phyloP scores from a whole-genome alignment of 75 land plant genomes.

The Sequoia sempervirens region DNA sequence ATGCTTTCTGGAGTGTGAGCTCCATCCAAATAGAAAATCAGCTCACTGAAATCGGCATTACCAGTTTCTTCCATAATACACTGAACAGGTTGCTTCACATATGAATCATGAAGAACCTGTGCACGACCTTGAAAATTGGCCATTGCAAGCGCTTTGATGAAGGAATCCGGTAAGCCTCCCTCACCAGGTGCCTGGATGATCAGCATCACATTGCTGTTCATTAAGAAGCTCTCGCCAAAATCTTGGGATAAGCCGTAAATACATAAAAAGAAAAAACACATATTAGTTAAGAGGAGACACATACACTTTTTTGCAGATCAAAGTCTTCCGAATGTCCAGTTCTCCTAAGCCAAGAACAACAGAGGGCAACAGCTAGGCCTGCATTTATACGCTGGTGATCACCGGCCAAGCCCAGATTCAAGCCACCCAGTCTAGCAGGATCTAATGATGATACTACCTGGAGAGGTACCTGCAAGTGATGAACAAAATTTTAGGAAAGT shows the following conservation, averaged over 20 bases:
- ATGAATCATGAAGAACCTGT: slow-evolving; percentile 54
- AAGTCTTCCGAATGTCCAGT: slow-evolving; percentile 36
- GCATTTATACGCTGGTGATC: slow-evolving; percentile 87
- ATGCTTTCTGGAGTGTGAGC: slow-evolving; percentile 97
- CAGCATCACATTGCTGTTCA: not conserved
- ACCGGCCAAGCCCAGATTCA: slow-evolving; percentile 71
- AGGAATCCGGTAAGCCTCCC: slow-evolving; percentile 61
- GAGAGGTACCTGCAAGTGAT: slow-evolving; percentile 1
- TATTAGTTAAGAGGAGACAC: not conserved
- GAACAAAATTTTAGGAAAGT: not conserved
- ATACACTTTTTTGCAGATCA: not conserved
- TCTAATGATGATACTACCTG: slow-evolving; percentile 48
- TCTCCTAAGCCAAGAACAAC: slow-evolving; percentile 53
- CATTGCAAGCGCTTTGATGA: slow-evolving; percentile 57
- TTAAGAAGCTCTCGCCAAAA: not conserved
- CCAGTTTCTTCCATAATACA: slow-evolving; percentile 11
- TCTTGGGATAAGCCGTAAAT: not conserved
- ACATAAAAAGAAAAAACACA: not conserved
- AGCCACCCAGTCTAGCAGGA: slow-evolving; percentile 24
- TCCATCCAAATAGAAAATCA: slow-evolving; percentile 81
- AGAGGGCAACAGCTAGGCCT: slow-evolving; percentile 82
- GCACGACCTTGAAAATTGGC: slow-evolving; percentile 73
- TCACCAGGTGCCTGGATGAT: slow-evolving; percentile 19
- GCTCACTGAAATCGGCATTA: slow-evolving; percentile 26
- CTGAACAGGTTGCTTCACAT: slow-evolving; percentile 1